Conservation (phyloP, 139 green algal genomes). For the Diplosphaera chodatii region DNA sequence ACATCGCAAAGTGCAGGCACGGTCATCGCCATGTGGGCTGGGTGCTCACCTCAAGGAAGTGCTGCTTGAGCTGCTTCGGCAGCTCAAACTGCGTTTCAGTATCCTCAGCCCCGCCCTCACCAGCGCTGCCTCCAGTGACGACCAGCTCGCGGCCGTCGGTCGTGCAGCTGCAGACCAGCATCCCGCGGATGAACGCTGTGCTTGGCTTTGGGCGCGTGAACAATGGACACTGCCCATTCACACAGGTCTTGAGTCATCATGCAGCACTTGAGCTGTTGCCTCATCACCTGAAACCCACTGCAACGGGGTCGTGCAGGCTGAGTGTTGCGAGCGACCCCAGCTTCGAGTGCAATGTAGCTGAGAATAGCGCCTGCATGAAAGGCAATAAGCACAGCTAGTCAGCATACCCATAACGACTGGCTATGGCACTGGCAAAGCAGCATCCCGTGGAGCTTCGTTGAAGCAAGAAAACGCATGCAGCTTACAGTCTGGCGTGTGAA, state of each 20-base stretch:
- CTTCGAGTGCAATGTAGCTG: slow-evolving; percentile 76
- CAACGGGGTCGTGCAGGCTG: slow-evolving; percentile 54
- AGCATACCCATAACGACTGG: no score
- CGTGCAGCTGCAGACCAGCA: not conserved
- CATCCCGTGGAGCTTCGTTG: no score
- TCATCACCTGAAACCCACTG: slow-evolving; percentile 54
- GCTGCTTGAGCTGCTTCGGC: slow-evolving; percentile 64
- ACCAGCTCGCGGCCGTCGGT: not conserved
- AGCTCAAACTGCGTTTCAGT: slow-evolving; percentile 44
- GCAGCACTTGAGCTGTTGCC: no score
- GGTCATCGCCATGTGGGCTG: no score
- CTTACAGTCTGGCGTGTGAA: not conserved
- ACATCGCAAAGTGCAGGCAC: no score
- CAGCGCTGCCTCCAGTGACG: not conserved
- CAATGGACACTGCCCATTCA: no score
- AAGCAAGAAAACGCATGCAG: no score
- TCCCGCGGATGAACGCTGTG: no score
- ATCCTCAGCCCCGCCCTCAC: not conserved
- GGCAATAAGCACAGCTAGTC: no score
- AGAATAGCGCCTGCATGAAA: slow-evolving; percentile 59
- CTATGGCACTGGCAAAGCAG: no score
- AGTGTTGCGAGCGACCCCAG: slow-evolving; percentile 61
- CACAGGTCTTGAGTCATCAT: no score
- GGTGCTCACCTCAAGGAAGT: slow-evolving; percentile 53
- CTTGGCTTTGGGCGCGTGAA: no score